Percentiles rank a stretch among this genome's conserved stretches.
phyloP scores from a whole-genome alignment of 78 protist genomes.

The slime mould (Dictyostelium discoideum) region dicty_2.7 NC_007088.5:4000001-4000500 shows the following conservation, averaged over 20 bases:
- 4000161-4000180: too few relatives aligned
- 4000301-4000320: constrained; percentile 53
- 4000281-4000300: constrained; percentile 53
- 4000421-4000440: neutral
- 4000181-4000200: too few relatives aligned
- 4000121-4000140: constrained; percentile 44
- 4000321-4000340: constrained; percentile 54
- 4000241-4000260: neutral
- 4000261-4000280: neutral
- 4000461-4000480: neutral
- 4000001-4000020: neutral
- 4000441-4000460: neutral
- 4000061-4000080: neutral
- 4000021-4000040: constrained; percentile 24
- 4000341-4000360: neutral
- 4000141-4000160: constrained; percentile 5
- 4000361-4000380: neutral
- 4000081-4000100: neutral
- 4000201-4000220: neutral
- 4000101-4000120: constrained; percentile 11
- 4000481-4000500: neutral
- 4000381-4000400: neutral
- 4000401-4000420: neutral
- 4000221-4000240: neutral
- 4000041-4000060: constrained; percentile 40